Evolutionary conservation across 2,329 filamentous ascomycete genomes (phyloP), one percentile per base, ranked within the genome.

Genomic region (Bisporella sp.): DNA sequence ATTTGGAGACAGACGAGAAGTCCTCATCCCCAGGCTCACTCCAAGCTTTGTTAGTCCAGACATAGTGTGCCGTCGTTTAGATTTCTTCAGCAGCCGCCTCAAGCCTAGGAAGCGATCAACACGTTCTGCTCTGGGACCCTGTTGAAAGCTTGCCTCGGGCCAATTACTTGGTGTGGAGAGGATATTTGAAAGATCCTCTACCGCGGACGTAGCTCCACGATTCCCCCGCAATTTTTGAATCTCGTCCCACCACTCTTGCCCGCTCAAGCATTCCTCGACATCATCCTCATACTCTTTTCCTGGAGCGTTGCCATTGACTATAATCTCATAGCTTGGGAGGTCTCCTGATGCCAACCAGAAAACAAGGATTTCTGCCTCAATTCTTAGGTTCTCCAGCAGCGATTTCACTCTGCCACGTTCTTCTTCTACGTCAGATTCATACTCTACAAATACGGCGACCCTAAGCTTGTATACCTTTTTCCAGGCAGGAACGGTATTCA

Each of bases 391-490:
- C 28, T 88, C 85, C 1, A 95, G 73, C 2, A 95, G 72, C 1
- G 84, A 80, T 52, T 80, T 80, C 12, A 95, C 84, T 50, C 89
- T 75, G 1, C 77, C 78, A 35, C 80, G 74, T 66, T 95, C 89
- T 66, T 95, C 87, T 39, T 85, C 80, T 1, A 95, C 84, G 58
- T 95, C 89, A 30, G 75, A 81, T 64, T 93, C 88, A 58, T 95
- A 95, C 62, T 95, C 89, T 21, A 95, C 89, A 65, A 95, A 95
- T 0, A 95, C 89, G 48, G 86, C 80, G 4, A 95, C 86, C 39
- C 89, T 82, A 6, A 95, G 69, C 40, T 73, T 76, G 64, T 87
- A 93, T 0, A 76, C 77, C 47, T 79, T 81, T 60, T 85, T 87
- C 88, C 89, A 95, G 0, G 84, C 81, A 3, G 85, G 84, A 0